Evolutionary conservation across 2,329 filamentous ascomycete species (phyloP).

Genomic region (Arthrinium phaeospermum): DNA sequence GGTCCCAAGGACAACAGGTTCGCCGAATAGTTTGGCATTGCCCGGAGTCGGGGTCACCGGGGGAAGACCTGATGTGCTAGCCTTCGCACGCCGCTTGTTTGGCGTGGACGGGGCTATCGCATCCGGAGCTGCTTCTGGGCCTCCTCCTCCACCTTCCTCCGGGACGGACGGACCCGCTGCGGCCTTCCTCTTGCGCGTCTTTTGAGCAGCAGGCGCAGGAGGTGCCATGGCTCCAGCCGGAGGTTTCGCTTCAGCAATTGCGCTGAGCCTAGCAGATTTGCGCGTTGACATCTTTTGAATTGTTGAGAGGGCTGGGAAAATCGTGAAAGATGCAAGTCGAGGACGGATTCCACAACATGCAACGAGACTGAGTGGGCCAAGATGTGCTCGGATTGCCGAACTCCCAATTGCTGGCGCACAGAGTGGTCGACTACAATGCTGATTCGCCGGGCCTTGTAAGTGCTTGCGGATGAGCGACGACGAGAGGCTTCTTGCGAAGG

Average conservation of each 20-base stretch:
- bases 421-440: neutral
- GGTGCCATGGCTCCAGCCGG: slow-evolving; percentile 29
- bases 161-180: neutral
- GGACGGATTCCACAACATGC: neutral
- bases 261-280: slow-evolving; percentile 37
- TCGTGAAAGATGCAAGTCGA: neutral
- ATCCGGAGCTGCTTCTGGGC: slow-evolving; percentile 24
- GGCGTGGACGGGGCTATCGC: slow-evolving; percentile 36
- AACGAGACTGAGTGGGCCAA: neutral
- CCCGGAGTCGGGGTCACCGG: slow-evolving; percentile 56
- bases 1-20: slow-evolving; percentile 33
- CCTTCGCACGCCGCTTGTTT: slow-evolving; percentile 35
- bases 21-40: slow-evolving; percentile 47
- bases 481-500: neutral
- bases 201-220: slow-evolving; percentile 33
- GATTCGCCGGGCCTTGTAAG: neutral
- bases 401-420: neutral
- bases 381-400: neutral
- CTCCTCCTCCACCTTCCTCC: neutral
- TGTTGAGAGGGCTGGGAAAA: neutral
- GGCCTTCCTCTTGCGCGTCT: slow-evolving; percentile 38
- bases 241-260: slow-evolving; percentile 29
- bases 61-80: slow-evolving; percentile 35
- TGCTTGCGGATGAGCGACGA: neutral
- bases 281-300: slow-evolving; percentile 38